Evolutionary conservation across 73 alveolate genomes (phyloP), one percentile per base, ranked within the genome.

Genomic region (Tetrahymena elliotti): DNA sequence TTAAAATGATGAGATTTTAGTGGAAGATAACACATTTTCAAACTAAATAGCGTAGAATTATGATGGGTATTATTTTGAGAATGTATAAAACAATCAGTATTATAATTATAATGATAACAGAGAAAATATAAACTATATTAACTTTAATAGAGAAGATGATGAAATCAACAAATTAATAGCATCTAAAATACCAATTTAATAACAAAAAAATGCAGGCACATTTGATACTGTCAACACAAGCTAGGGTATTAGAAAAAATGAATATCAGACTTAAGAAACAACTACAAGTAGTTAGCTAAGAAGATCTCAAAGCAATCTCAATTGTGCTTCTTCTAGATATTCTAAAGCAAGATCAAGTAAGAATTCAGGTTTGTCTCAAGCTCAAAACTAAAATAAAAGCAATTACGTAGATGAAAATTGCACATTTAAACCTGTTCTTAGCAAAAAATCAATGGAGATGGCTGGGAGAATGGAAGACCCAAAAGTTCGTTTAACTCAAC

Each of bases 401-500:
- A 0, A n/a, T 0, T 31, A 68, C 6, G 88, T 68, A 0, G 88
- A 68, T 24, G 88, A 68, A 93, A 41, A 83, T 40, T 94, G 96
- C 83, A 84, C 96, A 33, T 94, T 94, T 84, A 94, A 94, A 35
- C 96, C 96, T 3, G 92, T 94, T 93, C 95, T 94, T 4, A 84
- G 95, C 18, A 94, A 82, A 52, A 94, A 94, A 16, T 94, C 96
- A 18, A 38, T 94, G 35, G 93, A 39, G 34, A 40, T 94, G 33
- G 96, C 96, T 33, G 93, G 47, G 18, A 84, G 47, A 37, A 84
- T 94, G 40, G 96, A 94, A 24, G 96, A 94, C 47, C 93, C 96
- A 53, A 47, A 41, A 92, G 93, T 84, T 18, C 93, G 96, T 38
- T 27, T 94, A 39, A 88, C 93, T 24, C 93, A 53, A 35, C 96